A percentile compares a stretch with the other conserved stretches of the same genome.
Evolutionary conservation across 805 yeast genomes (phyloP).

Genomic region (Blastobotrys robertii): DNA sequence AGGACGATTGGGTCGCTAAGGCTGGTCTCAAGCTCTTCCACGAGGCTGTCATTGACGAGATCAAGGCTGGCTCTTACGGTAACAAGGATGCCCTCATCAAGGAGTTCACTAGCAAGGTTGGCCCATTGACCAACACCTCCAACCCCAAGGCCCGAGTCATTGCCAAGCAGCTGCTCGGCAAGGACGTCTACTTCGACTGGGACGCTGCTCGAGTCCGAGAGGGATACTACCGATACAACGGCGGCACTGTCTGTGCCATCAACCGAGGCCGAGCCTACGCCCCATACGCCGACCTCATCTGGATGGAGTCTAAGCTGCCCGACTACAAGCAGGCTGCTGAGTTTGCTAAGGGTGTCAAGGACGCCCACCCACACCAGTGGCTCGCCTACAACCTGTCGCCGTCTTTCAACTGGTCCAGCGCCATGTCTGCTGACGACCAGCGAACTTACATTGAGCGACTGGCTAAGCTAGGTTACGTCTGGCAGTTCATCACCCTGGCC

Average conservation of each 20-base stretch:
- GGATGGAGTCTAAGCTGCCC: slow-evolving; percentile 98
- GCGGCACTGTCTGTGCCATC: slow-evolving; percentile 96
- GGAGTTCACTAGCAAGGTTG: slow-evolving; percentile 56
- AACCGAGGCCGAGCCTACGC: slow-evolving; percentile 94
- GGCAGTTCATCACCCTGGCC: slow-evolving; percentile 97
- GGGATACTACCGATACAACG: slow-evolving; percentile 91
- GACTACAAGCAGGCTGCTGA: slow-evolving; percentile 89
- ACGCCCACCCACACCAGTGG: slow-evolving; percentile 83
- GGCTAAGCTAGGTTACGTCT: slow-evolving; percentile 81
- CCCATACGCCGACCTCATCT: slow-evolving; percentile 88
- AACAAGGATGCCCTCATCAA: slow-evolving; percentile 56
- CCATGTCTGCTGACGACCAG: slow-evolving; percentile 81
- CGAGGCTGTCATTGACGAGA: slow-evolving; percentile 83
- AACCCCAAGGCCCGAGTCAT: slow-evolving; percentile 69
- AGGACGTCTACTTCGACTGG: slow-evolving; percentile 88
- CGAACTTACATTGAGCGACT: slow-evolving; percentile 82
- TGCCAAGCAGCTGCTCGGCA: slow-evolving; percentile 67
- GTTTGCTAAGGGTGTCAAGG: slow-evolving; percentile 85
- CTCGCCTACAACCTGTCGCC: slow-evolving; percentile 94
- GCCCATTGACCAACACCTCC: slow-evolving; percentile 68
- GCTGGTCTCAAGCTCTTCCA: slow-evolving; percentile 85
- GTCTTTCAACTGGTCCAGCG: slow-evolving; percentile 95
- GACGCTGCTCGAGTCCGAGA: slow-evolving; percentile 91
- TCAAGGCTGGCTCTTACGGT: slow-evolving; percentile 47
- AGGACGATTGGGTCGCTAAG: slow-evolving; percentile 67